Percentiles rank a stretch among this genome's conserved stretches.
Evolutionary conservation across 305 asterid genomes (phyloP).

Genomic region (Rubia peregrina): DNA sequence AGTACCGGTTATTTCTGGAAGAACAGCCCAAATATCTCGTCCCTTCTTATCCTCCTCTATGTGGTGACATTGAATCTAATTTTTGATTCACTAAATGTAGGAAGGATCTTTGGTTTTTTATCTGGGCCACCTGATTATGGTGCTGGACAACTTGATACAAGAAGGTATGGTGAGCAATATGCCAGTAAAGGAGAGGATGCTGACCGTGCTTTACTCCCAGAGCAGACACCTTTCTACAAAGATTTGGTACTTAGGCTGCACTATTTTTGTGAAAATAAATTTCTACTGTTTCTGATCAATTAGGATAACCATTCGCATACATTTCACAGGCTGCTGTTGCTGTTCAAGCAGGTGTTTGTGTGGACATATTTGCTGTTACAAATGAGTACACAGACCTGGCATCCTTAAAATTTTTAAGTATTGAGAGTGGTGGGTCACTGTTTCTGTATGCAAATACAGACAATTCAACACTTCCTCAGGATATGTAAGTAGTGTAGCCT

Average conservation of each 20-base stretch:
- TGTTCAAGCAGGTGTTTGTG: slow-evolving; percentile 97
- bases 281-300: slow-evolving; percentile 18
- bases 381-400: slow-evolving; percentile 98
- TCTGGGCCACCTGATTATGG: slow-evolving; percentile 99
- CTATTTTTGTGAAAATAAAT: slow-evolving; percentile 12
- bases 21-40: slow-evolving; percentile 18
- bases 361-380: slow-evolving; percentile 95
- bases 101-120: slow-evolving; percentile 86
- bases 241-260: slow-evolving; percentile 60
- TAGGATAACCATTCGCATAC: slow-evolving; percentile 30
- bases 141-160: slow-evolving; percentile 92
- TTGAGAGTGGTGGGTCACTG: slow-evolving; percentile 97
- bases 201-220: slow-evolving; percentile 96
- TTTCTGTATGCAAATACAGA: slow-evolving; percentile 85
- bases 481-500: slow-evolving; percentile 58
- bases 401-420: slow-evolving; percentile 90
- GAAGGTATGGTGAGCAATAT: slow-evolving; percentile 94
- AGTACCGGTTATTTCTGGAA: neutral
- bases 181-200: slow-evolving; percentile 99
- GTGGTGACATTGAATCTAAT: neutral
- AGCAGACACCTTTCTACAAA: slow-evolving; percentile 91
- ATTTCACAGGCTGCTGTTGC: slow-evolving; percentile 90
- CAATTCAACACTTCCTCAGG: slow-evolving; percentile 98
- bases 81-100: slow-evolving; percentile 39
- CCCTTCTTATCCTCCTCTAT: neutral